A percentile compares a stretch with the other conserved stretches of the same genome.
Evolutionary conservation across 2,329 filamentous ascomycete genomes (phyloP).

Genomic region (Cordyceps sp.): DNA sequence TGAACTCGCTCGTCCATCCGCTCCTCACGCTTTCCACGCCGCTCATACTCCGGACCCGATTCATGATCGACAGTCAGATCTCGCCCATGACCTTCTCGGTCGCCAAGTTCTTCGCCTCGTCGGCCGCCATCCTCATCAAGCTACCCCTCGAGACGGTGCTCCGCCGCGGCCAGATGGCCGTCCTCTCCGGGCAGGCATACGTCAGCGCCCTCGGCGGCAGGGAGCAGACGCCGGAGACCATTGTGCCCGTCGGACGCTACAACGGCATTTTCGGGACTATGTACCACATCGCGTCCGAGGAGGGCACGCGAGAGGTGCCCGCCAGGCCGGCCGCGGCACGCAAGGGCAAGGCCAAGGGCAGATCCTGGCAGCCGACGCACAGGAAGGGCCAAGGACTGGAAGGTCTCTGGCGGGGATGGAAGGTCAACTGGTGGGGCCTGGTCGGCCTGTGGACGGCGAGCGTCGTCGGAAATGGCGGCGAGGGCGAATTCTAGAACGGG

Average conservation of each 20-base stretch:
- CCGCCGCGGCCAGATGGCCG: conserved; percentile 68
- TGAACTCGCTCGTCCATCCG: conserved; percentile 73
- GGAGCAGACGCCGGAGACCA: conserved; percentile 42
- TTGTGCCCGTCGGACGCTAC: conserved; percentile 69
- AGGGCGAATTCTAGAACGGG: conserved; percentile 43
- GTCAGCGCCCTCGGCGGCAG: conserved; percentile 28
- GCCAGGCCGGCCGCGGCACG: conserved; percentile 14
- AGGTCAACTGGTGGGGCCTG: conserved; percentile 62
- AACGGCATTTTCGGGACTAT: conserved; percentile 81
- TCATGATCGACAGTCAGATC: conserved; percentile 66
- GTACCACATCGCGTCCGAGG: conserved; percentile 70
- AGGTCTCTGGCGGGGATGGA: conserved; percentile 59
- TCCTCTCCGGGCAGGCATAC: conserved; percentile 40
- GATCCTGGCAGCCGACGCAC: conserved; percentile 16
- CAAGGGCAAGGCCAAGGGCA: conserved; percentile 15
- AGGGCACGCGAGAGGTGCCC: conserved; percentile 45
- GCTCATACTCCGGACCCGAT: conserved; percentile 68
- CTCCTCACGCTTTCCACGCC: conserved; percentile 70
- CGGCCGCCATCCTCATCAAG: conserved; percentile 67
- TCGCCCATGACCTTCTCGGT: conserved; percentile 72
- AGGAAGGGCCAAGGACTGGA: conserved; percentile 49
- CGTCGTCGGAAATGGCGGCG: conserved; percentile 42
- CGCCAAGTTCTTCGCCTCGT: conserved; percentile 65
- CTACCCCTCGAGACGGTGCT: conserved; percentile 86
- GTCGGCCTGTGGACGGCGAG: conserved; percentile 59